Conservation (phyloP, 176 grass and related monocot species). For the Olyra latifolia region DNA sequence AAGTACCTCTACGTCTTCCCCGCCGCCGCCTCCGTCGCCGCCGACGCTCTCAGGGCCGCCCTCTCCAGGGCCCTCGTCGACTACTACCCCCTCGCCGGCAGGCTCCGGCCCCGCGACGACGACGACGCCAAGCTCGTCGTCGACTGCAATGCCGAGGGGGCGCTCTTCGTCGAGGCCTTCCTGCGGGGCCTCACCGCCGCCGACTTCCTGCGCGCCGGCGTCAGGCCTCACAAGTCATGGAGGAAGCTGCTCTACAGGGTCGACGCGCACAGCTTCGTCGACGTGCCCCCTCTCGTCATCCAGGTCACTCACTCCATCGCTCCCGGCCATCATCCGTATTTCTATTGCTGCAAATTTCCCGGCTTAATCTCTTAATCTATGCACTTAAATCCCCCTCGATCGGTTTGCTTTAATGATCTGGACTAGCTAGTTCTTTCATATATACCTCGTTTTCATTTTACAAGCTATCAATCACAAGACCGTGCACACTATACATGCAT, state of each 20-base stretch:
- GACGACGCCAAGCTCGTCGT: slow-evolving; percentile 57
- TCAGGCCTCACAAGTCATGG: slow-evolving; percentile 70
- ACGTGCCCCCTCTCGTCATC: slow-evolving; percentile 74
- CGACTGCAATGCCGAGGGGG: slow-evolving; percentile 85
- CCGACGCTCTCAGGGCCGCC: slow-evolving; percentile 40
- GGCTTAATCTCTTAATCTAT: too few species aligned
- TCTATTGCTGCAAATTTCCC: not conserved
- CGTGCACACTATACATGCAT: too few species aligned
- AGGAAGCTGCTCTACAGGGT: slow-evolving; percentile 79
- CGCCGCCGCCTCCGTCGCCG: slow-evolving; percentile 21
- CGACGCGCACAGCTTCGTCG: slow-evolving; percentile 63
- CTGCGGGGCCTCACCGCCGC: slow-evolving; percentile 45
- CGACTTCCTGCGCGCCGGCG: slow-evolving; percentile 40
- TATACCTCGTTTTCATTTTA: too few species aligned
- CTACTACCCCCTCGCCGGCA: slow-evolving; percentile 83
- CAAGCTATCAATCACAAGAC: too few species aligned
- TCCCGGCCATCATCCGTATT: too few species aligned
- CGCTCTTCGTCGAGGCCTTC: slow-evolving; percentile 60
- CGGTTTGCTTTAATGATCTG: too few species aligned
- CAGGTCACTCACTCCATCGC: slow-evolving; percentile 42
- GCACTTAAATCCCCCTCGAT: too few species aligned
- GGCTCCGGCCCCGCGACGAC: slow-evolving; percentile 43
- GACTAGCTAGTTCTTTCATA: too few species aligned
- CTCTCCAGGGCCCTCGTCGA: slow-evolving; percentile 63
- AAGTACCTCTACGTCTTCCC: slow-evolving; percentile 86